Evolutionary conservation across 352 stramenopile species (phyloP).

Genomic region (Pythium aphanidermatum): DNA sequence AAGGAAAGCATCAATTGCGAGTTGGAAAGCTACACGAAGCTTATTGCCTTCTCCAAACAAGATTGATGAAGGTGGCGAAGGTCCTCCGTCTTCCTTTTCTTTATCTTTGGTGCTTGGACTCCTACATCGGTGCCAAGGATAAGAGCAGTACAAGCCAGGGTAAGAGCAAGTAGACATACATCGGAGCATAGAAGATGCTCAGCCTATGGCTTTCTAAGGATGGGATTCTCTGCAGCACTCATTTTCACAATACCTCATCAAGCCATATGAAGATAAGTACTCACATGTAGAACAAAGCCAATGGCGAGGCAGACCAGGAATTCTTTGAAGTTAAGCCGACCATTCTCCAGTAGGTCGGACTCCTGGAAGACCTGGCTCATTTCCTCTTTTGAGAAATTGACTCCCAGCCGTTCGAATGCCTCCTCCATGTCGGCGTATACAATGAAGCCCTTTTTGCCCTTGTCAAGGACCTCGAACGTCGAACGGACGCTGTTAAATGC

Average conservation of each 20-base stretch:
- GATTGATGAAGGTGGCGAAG: conserved; percentile 19
- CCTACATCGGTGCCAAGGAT: not conserved
- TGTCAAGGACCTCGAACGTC: conserved; percentile 62
- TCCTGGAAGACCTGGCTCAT: conserved; percentile 72
- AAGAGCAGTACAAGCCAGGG: not conserved
- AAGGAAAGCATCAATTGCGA: conserved; percentile 78
- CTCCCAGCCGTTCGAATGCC: conserved; percentile 69
- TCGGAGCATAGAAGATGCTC: conserved; percentile 78
- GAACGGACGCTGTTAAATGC: conserved; percentile 77
- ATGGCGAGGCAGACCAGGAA: conserved; percentile 86
- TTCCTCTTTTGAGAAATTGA: conserved; percentile 68
- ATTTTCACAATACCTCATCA: not conserved
- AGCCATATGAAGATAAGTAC: too few relatives aligned
- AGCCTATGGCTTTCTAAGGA: conserved; percentile 58
- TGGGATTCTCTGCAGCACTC: conserved; percentile 57
- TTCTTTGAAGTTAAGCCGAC: conserved; percentile 81
- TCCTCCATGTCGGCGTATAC: conserved; percentile 64
- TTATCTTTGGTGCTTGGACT: conserved; percentile 13
- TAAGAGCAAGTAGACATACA: conserved; percentile 25
- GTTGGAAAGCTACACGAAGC: conserved; percentile 68
- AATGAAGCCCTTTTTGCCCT: conserved; percentile 64
- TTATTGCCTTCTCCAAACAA: conserved; percentile 84
- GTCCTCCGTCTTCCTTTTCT: not conserved
- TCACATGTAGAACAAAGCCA: conserved; percentile 79
- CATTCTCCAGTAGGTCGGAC: conserved; percentile 80